Evolutionary conservation across 352 stramenopile genomes (phyloP).

Genomic region (Thraustochytrium striatum): DNA sequence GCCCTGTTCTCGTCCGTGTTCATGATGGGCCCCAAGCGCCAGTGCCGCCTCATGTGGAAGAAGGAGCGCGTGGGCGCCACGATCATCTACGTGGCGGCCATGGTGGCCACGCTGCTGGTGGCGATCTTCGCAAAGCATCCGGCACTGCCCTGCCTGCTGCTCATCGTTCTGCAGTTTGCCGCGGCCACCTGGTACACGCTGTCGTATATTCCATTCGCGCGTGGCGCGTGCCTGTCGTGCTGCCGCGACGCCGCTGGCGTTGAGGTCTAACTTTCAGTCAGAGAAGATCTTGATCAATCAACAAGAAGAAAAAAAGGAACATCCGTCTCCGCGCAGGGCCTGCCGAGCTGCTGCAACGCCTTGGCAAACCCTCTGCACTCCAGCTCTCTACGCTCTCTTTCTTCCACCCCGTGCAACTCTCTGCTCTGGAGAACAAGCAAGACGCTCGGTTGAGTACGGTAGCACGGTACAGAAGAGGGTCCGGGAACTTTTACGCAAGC

Average conservation of each 20-base stretch:
- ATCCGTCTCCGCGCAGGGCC: too few species aligned
- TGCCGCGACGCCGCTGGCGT: background rate
- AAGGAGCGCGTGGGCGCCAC: slow-evolving; percentile 56
- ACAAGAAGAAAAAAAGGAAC: slow-evolving; percentile 1
- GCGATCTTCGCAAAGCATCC: slow-evolving; percentile 51
- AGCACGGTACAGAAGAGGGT: background rate
- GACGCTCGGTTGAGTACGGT: background rate
- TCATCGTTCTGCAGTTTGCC: slow-evolving; percentile 67
- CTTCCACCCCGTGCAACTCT: too few species aligned
- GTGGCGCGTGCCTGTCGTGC: slow-evolving; percentile 39
- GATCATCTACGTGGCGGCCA: slow-evolving; percentile 57
- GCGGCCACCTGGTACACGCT: slow-evolving; percentile 72
- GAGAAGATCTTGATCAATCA: background rate
- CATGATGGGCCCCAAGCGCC: slow-evolving; percentile 58
- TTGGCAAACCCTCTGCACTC: too few species aligned
- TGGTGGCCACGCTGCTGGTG: slow-evolving; percentile 56
- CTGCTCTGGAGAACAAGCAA: background rate
- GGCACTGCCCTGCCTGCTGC: slow-evolving; percentile 56
- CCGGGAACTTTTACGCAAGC: background rate
- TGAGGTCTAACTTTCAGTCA: background rate
- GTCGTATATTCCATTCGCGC: slow-evolving; percentile 70
- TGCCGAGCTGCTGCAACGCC: too few species aligned
- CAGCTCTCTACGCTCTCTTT: too few species aligned
- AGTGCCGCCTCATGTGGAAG: slow-evolving; percentile 62
- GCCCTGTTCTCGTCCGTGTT: slow-evolving; percentile 59